These are phyloP conservation scores for Chaetomiaceae sp. DNA, from an alignment of 2,329 filamentous ascomycete genomes.

Conservation along the genomic window DNA sequence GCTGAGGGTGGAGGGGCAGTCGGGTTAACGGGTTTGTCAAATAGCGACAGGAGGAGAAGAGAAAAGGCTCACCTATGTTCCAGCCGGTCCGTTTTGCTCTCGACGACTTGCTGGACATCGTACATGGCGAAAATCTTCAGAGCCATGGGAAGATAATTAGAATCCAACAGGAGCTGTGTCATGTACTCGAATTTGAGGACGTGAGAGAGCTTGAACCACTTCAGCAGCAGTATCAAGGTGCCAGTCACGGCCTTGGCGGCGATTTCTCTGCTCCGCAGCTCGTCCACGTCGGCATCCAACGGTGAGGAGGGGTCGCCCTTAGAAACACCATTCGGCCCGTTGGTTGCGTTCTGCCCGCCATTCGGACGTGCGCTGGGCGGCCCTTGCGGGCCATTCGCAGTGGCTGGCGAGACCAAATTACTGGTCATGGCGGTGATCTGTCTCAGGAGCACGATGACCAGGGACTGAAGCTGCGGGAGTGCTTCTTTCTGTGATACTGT, in stretches of 20 bases:
- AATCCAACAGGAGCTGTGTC: constrained; percentile 87
- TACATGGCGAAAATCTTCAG: constrained; percentile 92
- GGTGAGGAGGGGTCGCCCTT: constrained; percentile 43
- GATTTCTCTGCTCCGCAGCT: constrained; percentile 77
- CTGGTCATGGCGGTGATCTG: constrained; percentile 84
- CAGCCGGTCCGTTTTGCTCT: constrained; percentile 75
- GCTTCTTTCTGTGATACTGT: constrained; percentile 56
- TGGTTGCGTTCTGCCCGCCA: constrained; percentile 33
- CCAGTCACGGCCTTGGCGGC: constrained; percentile 89
- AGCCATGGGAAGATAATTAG: constrained; percentile 88
- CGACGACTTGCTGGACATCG: constrained; percentile 85
- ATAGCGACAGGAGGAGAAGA: background rate
- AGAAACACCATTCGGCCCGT: constrained; percentile 31
- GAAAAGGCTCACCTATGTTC: constrained; percentile 65
- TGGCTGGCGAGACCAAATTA: constrained; percentile 63
- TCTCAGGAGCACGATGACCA: constrained; percentile 89
- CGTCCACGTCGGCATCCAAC: constrained; percentile 73
- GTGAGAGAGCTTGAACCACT: constrained; percentile 95
- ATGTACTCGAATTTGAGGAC: constrained; percentile 94
- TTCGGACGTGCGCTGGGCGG: constrained; percentile 37
- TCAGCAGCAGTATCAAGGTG: constrained; percentile 78
- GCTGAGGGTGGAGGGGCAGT: no score
- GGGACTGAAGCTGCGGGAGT: constrained; percentile 81
- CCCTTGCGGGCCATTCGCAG: constrained; percentile 40
- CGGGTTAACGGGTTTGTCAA: background rate